Percentiles rank a stretch among this genome's conserved stretches.
These are phyloP conservation scores for Fusarium sp. DNA, from an alignment of 2,329 filamentous ascomycete genomes.

Conservation along the genomic window DNA sequence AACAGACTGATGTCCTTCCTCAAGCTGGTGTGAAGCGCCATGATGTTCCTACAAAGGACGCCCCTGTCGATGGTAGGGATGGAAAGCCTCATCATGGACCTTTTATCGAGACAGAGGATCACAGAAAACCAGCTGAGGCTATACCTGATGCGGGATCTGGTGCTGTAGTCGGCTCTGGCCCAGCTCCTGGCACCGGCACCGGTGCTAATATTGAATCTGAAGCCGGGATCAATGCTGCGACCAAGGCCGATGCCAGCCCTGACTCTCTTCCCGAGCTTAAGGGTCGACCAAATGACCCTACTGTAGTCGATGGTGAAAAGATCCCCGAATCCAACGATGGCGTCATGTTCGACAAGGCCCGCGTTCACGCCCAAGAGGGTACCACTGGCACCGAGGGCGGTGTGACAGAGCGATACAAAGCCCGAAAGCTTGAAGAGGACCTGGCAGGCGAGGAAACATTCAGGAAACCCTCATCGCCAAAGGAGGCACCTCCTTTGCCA, in stretches of 20 bases:
- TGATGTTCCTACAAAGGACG: slow-evolving; percentile 71
- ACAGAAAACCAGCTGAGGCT: slow-evolving; percentile 41
- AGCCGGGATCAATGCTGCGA: slow-evolving; percentile 12
- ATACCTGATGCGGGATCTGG: slow-evolving; percentile 4
- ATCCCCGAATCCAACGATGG: slow-evolving; percentile 77
- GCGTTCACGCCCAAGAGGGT: slow-evolving; percentile 80
- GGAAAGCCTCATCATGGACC: slow-evolving; percentile 94
- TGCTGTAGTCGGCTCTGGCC: slow-evolving; percentile 19
- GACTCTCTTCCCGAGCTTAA: slow-evolving; percentile 58
- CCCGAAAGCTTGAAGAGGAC: slow-evolving; percentile 73
- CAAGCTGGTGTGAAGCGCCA: slow-evolving; percentile 51
- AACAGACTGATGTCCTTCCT: slow-evolving; percentile 43
- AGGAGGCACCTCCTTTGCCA: slow-evolving; percentile 84
- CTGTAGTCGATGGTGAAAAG: slow-evolving; percentile 67
- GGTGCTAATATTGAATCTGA: slow-evolving; percentile 1
- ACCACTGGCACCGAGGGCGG: slow-evolving; percentile 91
- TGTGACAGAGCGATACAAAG: slow-evolving; percentile 87
- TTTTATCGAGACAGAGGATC: slow-evolving; percentile 69
- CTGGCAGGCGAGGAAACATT: slow-evolving; percentile 72
- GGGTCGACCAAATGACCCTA: slow-evolving; percentile 63
- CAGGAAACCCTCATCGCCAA: slow-evolving; percentile 84
- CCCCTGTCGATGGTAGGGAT: slow-evolving; percentile 91
- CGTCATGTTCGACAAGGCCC: slow-evolving; percentile 91
- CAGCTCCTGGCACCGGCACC: slow-evolving; percentile 3
- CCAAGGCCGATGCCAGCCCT: slow-evolving; percentile 47